A percentile compares a stretch with the other conserved stretches of the same genome.
These are phyloP conservation scores for Poteriospumella lacustris DNA, from an alignment of 108 stramenopile species.

Conservation along the genomic window DNA sequence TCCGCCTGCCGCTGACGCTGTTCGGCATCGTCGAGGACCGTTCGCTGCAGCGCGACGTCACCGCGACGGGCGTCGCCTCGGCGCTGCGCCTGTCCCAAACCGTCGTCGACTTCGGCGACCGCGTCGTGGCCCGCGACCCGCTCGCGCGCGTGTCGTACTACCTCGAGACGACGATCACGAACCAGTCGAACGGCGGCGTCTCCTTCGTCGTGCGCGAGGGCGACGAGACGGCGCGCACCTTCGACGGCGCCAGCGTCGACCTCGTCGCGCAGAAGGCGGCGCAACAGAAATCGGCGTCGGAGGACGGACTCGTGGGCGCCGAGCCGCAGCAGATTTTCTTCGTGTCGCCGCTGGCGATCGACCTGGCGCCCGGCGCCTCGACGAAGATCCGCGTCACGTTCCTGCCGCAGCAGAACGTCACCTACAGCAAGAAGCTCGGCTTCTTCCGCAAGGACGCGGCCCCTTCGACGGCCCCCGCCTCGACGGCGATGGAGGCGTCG, in stretches of 20 bases:
- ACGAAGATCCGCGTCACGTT: slow-evolving; percentile 44
- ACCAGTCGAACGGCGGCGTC: slow-evolving; percentile 25
- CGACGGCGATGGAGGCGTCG: neutral
- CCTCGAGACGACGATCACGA: slow-evolving; percentile 41
- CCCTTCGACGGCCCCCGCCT: neutral
- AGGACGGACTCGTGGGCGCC: neutral
- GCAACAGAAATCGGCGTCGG: neutral
- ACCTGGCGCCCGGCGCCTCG: slow-evolving; percentile 52
- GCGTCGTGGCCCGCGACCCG: slow-evolving; percentile 49
- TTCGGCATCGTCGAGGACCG: slow-evolving; percentile 27
- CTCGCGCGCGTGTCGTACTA: slow-evolving; percentile 41
- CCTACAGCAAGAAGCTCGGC: slow-evolving; percentile 25
- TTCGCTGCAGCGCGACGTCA: slow-evolving; percentile 28
- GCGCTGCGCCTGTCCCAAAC: slow-evolving; percentile 31
- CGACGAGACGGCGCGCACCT: neutral
- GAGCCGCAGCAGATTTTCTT: slow-evolving; percentile 33
- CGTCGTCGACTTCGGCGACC: slow-evolving; percentile 44
- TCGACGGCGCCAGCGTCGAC: neutral
- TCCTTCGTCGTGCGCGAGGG: neutral
- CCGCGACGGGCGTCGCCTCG: slow-evolving; percentile 35
- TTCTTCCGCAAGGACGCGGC: slow-evolving; percentile 5
- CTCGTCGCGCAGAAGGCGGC: neutral
- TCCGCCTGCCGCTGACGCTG: slow-evolving; percentile 46
- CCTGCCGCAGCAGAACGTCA: slow-evolving; percentile 28
- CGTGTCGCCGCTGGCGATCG: slow-evolving; percentile 48